Percentiles rank a stretch among this genome's conserved stretches.
Evolutionary conservation across 2,329 filamentous ascomycete species (phyloP).

Genomic region (Aspergillus costaricaensis): DNA sequence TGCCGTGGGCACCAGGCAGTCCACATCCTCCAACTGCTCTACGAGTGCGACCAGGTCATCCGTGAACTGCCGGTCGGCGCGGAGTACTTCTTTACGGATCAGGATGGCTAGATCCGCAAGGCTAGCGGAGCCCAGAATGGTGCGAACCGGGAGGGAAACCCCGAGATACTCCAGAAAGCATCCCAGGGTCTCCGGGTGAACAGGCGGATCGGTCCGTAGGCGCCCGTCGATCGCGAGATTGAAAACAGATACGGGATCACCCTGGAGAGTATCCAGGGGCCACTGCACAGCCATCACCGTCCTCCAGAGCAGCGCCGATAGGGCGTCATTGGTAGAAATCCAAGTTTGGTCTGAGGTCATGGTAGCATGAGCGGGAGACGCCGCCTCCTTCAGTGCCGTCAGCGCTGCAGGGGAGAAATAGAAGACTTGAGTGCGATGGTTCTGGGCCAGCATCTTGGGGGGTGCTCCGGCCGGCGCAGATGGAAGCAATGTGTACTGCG

Average conservation of each 20-base stretch:
- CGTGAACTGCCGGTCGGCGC: constrained; percentile 34
- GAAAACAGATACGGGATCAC: constrained; percentile 38
- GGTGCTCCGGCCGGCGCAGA: constrained; percentile 32
- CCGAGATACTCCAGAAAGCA: constrained; percentile 44
- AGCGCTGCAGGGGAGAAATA: constrained; percentile 35
- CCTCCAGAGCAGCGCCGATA: constrained; percentile 43
- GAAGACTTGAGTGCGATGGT: constrained; percentile 37
- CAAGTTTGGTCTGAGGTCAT: constrained; percentile 27
- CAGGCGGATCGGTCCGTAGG: constrained; percentile 35
- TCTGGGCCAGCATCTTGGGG: constrained; percentile 35
- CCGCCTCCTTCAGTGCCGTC: constrained; percentile 33
- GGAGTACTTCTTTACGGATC: constrained; percentile 37
- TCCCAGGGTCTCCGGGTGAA: constrained; percentile 41
- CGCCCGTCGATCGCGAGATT: constrained; percentile 44
- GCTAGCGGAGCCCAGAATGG: constrained; percentile 31
- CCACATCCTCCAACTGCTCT: constrained; percentile 35
- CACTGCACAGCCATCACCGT: constrained; percentile 29
- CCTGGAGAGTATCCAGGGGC: constrained; percentile 34
- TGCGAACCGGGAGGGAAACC: constrained; percentile 22
- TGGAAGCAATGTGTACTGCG: constrained; percentile 34
- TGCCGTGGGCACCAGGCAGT: constrained; percentile 34
- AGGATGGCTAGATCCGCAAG: constrained; percentile 38
- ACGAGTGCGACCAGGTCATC: constrained; percentile 33
- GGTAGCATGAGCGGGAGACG: constrained; percentile 31
- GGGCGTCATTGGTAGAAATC: constrained; percentile 40